phyloP scores from a whole-genome alignment of 116 monocot genomes.

The Papilionanthe hybrid region DNA sequence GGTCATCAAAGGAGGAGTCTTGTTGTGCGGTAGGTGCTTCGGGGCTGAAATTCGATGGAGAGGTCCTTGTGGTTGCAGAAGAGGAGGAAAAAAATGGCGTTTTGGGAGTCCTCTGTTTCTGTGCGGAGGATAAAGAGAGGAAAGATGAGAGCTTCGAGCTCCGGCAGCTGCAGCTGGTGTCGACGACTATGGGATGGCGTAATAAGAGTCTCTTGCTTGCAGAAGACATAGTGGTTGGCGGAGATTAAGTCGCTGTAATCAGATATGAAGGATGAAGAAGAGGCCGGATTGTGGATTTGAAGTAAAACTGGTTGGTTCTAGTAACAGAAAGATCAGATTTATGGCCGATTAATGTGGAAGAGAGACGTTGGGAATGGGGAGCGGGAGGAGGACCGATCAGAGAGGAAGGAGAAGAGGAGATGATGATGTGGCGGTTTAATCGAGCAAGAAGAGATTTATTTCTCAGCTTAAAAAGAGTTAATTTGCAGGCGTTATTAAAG shows the following conservation, averaged over 20 bases:
- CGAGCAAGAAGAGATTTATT: no score
- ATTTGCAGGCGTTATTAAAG: no score
- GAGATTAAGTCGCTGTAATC: neutral
- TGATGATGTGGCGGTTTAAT: no score
- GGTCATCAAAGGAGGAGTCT: neutral
- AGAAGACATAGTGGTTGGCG: neutral
- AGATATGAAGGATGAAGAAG: neutral
- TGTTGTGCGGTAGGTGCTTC: neutral
- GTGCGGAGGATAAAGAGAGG: neutral
- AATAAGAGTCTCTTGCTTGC: neutral
- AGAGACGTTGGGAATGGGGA: neutral
- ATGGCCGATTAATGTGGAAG: neutral
- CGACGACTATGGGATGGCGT: conserved; percentile 14
- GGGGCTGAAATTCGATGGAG: neutral
- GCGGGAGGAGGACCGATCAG: no score
- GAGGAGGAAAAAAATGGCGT: neutral
- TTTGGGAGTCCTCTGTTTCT: neutral
- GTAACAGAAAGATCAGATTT: neutral
- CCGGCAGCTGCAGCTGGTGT: conserved; percentile 24
- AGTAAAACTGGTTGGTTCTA: neutral
- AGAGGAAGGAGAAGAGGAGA: no score
- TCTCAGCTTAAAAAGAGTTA: no score
- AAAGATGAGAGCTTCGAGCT: conserved; percentile 9
- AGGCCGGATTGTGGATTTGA: neutral
- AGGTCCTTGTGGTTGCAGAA: neutral